phyloP scores from a whole-genome alignment of 2,329 filamentous ascomycete genomes.

The Aureobasidium lini region DNA sequence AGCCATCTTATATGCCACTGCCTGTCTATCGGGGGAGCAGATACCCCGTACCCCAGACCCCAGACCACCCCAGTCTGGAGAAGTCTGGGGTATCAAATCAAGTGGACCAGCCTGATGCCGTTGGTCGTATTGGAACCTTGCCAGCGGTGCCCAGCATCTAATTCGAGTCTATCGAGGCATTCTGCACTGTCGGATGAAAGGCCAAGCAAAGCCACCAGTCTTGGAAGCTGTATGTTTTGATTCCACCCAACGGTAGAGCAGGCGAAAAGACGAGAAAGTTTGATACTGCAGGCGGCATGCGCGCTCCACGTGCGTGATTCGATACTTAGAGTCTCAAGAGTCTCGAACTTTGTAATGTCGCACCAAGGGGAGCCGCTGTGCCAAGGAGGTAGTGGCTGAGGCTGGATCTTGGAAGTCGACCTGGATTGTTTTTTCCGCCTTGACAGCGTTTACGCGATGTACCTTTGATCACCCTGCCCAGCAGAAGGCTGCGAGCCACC shows the following conservation, averaged over 20 bases:
- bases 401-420: slow-evolving; percentile 7
- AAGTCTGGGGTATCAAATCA: background rate
- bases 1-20: slow-evolving; percentile 4
- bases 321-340: background rate
- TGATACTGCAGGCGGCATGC: slow-evolving; percentile 2
- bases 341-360: slow-evolving; percentile 4
- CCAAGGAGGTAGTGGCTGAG: slow-evolving; percentile 6
- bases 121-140: slow-evolving; percentile 1
- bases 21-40: too few relatives aligned
- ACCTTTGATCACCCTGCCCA: background rate
- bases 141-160: slow-evolving; percentile 1
- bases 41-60: background rate
- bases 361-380: slow-evolving; percentile 1
- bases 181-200: slow-evolving; percentile 8
- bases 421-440: background rate
- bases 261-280: background rate
- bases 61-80: background rate
- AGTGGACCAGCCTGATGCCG: background rate
- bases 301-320: slow-evolving; percentile 2
- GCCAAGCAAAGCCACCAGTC: slow-evolving; percentile 12
- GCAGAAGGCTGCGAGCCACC: background rate
- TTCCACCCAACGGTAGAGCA: background rate
- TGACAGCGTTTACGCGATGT: background rate
- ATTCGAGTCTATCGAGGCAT: background rate
- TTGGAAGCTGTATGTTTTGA: slow-evolving; percentile 8